These are phyloP conservation scores for Orbilia blumenaviensis DNA, from an alignment of 2,329 filamentous ascomycete genomes.

Conservation along the genomic window DNA sequence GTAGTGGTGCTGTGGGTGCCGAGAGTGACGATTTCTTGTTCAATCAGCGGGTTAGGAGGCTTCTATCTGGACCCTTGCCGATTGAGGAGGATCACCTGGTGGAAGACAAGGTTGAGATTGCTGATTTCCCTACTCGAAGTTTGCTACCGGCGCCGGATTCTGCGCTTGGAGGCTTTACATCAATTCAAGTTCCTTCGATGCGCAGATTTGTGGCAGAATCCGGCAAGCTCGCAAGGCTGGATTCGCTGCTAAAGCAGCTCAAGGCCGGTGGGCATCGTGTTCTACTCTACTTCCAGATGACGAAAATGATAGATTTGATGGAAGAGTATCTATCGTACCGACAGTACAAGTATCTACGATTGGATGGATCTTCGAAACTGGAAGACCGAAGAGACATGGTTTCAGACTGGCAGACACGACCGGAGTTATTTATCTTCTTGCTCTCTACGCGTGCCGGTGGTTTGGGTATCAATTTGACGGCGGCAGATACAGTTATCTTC, in stretches of 20 bases:
- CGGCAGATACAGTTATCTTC: slow-evolving; percentile 98
- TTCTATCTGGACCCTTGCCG: slow-evolving; percentile 73
- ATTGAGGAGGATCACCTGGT: slow-evolving; percentile 78
- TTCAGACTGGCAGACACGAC: slow-evolving; percentile 91
- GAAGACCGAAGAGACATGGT: slow-evolving; percentile 97
- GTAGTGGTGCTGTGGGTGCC: slow-evolving; percentile 69
- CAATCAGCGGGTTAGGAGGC: slow-evolving; percentile 77
- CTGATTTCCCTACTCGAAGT: slow-evolving; percentile 70
- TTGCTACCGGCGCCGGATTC: slow-evolving; percentile 82
- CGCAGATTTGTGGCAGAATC: slow-evolving; percentile 96
- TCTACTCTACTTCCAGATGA: slow-evolving; percentile 99
- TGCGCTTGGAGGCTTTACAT: slow-evolving; percentile 83
- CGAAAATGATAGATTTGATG: slow-evolving; percentile 98
- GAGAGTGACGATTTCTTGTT: slow-evolving; percentile 82
- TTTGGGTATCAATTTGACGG: slow-evolving; percentile 95
- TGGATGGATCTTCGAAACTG: slow-evolving; percentile 96
- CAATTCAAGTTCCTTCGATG: slow-evolving; percentile 95
- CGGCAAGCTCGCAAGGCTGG: slow-evolving; percentile 91
- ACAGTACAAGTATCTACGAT: slow-evolving; percentile 97
- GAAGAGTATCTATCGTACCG: slow-evolving; percentile 98
- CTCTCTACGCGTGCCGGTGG: slow-evolving; percentile 95
- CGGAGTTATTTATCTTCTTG: slow-evolving; percentile 96
- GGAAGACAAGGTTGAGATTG: slow-evolving; percentile 74
- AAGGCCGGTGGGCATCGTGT: slow-evolving; percentile 94
- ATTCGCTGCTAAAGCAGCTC: slow-evolving; percentile 84